Base-by-base conservation (phyloP, 1,284 basidiomycete species). In the Xerocomus minutiporus region DNA sequence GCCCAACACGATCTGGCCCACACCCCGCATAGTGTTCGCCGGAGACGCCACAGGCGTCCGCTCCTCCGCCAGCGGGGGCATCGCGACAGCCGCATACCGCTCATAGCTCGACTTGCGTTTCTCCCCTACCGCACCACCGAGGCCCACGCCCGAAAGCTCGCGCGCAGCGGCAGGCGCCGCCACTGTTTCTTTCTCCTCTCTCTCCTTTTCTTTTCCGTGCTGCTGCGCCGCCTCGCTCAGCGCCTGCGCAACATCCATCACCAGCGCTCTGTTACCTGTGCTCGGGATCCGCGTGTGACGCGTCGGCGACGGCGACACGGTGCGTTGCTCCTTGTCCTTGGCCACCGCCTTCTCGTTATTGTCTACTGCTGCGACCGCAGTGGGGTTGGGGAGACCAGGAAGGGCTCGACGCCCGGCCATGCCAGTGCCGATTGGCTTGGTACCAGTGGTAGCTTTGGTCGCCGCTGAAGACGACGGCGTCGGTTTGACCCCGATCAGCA, bases 241-340 rank as follows among this genome's bases (percentile, higher is more conserved):
- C 8, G 79, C 76, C 62, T 84, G 83, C 2, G 86, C 86, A 4
- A 90, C 79, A 48, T 89, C 86, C 87, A 90, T 89, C 23, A 83
- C 86, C 13, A 81, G 81, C 20, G 84, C 80, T 53, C 88, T 73
- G 48, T 79, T 82, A 4, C 85, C 84, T 1, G 85, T 81, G 61
- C 80, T 86, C 5, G 85, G 81, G 49, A 83, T 84, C 20, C 84
- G 80, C 34, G 69, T 56, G 61, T 79, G 79, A 35, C 72, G 71
- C 12, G 53, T 41, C 53, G 67, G 52, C 59, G 74, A 56, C 41
- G 61, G 50, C 38, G 65, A 44, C n/a, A 56, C 44, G 4, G 50
- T 12, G 9, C 48, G 53, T 23, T 56, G 59, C 9, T 55, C 58
- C 17, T 45, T 56, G 9, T 63, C 61, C 43, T 52, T 61, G 5